Evolutionary conservation across 2,329 filamentous ascomycete genomes (phyloP).

Genomic region (Teratosphaeria destructans): DNA sequence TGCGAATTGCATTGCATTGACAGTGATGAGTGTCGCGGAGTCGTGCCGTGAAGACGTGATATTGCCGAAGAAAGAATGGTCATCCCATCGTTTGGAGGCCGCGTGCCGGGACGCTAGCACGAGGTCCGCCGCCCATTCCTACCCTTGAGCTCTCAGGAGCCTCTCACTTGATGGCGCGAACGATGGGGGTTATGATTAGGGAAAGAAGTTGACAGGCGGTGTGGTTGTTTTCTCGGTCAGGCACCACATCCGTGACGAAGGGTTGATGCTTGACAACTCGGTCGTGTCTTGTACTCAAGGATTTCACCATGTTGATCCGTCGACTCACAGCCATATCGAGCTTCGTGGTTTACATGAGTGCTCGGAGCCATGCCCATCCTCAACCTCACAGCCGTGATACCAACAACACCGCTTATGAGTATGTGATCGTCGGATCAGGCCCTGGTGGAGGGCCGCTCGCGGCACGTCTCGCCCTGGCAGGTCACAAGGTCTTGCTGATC

Average conservation of each 20-base stretch:
- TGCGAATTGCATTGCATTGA: background rate
- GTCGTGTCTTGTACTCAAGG: background rate
- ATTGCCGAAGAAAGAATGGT: background rate
- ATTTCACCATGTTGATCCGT: background rate
- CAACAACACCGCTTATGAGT: constrained; percentile 41
- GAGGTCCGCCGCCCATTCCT: background rate
- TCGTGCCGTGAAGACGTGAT: background rate
- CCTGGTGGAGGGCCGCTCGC: constrained; percentile 50
- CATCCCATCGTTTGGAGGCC: background rate
- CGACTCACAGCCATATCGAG: background rate
- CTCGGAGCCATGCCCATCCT: background rate
- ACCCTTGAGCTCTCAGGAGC: background rate
- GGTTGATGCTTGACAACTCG: background rate
- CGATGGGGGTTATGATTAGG: too few species aligned
- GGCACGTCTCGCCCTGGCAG: constrained; percentile 47
- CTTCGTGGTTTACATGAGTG: background rate
- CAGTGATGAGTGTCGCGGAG: background rate
- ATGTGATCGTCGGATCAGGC: constrained; percentile 52
- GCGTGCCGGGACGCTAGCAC: background rate
- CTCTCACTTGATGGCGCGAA: background rate
- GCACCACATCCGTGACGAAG: background rate
- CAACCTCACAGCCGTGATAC: constrained; percentile 27
- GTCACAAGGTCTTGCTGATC: constrained; percentile 49
- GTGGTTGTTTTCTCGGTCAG: background rate
- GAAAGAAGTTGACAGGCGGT: too few species aligned